These are phyloP conservation scores for Ormosia semicastrata DNA, from an alignment of 306 rosid genomes.

Conservation along the genomic window DNA sequence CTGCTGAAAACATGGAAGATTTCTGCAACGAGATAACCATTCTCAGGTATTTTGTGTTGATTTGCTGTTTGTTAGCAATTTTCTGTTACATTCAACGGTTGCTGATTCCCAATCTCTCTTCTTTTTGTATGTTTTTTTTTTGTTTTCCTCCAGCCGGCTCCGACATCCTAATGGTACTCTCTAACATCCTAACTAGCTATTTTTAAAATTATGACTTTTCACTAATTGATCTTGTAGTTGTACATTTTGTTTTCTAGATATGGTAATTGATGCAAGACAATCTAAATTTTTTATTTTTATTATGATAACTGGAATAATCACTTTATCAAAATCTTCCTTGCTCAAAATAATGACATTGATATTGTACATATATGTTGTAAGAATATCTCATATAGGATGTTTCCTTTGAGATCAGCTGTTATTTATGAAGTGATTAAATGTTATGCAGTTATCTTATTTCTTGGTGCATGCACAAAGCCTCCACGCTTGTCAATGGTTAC, in stretches of 20 bases:
- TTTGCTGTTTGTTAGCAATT: conserved; percentile 4
- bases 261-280: conserved; percentile 9
- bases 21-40: conserved; percentile 96
- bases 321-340: background rate
- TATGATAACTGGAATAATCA: background rate
- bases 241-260: conserved; percentile 7
- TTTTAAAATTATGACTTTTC: conserved; percentile 15
- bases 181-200: conserved; percentile 25
- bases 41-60: conserved; percentile 65
- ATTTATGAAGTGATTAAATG: conserved; percentile 26
- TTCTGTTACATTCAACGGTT: conserved; percentile 20
- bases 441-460: conserved; percentile 88
- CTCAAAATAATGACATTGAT: background rate
- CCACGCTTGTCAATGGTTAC: conserved; percentile 95
- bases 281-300: background rate
- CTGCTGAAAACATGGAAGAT: conserved; percentile 95
- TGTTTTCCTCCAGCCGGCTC: conserved; percentile 70
- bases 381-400: background rate
- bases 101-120: conserved; percentile 33
- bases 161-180: conserved; percentile 95
- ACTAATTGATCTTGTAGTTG: conserved; percentile 9
- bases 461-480: conserved; percentile 98
- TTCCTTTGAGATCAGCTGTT: conserved; percentile 15
- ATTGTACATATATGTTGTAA: background rate
- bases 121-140: background rate